Base-by-base conservation (phyloP, 176 grass and related monocot genomes). In the Cocos nucifera region DNA sequence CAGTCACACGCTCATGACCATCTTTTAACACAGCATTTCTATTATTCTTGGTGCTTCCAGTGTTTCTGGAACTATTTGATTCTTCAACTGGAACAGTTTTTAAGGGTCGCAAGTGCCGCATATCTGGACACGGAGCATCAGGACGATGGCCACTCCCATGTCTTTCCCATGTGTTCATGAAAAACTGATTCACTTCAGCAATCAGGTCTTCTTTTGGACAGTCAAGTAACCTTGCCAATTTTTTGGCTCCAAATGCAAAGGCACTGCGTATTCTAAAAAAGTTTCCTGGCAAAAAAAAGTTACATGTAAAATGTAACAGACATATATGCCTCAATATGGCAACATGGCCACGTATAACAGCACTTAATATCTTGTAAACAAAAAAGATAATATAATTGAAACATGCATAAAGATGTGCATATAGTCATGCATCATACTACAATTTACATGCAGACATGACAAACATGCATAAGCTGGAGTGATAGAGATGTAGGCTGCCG, bases 181-280 rank as follows among this genome's bases (percentile, higher is more conserved):
- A 95, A 68, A 90, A 95, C 35, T 75, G 83, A 67, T 90, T 90
- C 61, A 95, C 59, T 79, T 84, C 83, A 50, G 64, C 15, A 67
- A 79, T 66, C 29, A 95, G 5, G 69, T 78, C 56, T 70, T 89
- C 90, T 51, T 84, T 84, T 77, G 80, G 80, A 59, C 90, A 84
- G 44, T 95, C 80, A 2, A 95, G 83, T 73, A 90, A 50, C 66
- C 62, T 77, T 21, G 67, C 71, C 67, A 95, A 73, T 53, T 77
- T 84, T 95, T 82, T 87, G 10, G 86, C 80, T 23, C 90, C 90
- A 83, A 87, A 90, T 51, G 86, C 61, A 75, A 95, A 87, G 57
- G 90, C 90, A 74, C 83, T 90, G 54, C 90, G 86, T 87, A 95
- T 95, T 83, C 90, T 89, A 60, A 82, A 90, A 69, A 87, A 95